These are phyloP conservation scores for Phytophthora chlamydospora DNA, from an alignment of 352 stramenopile species.

Conservation along the genomic window DNA sequence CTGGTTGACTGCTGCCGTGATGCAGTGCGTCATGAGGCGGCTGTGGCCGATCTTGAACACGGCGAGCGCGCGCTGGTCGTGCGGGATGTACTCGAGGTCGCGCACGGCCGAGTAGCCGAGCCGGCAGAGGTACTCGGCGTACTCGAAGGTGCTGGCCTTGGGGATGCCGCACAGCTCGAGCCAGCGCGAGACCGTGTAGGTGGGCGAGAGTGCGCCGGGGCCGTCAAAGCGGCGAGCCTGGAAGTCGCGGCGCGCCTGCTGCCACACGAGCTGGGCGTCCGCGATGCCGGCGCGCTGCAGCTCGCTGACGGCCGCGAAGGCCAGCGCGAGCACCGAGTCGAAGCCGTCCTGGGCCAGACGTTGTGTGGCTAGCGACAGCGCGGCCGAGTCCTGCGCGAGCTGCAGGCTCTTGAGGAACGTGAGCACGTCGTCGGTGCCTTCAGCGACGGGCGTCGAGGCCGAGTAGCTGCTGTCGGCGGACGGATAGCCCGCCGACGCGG, in stretches of 20 bases:
- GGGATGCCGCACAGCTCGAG: slow-evolving; percentile 63
- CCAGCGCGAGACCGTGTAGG: slow-evolving; percentile 66
- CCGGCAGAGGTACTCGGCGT: slow-evolving; percentile 60
- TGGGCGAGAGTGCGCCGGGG: slow-evolving; percentile 41
- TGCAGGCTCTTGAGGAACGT: slow-evolving; percentile 60
- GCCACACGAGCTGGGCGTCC: slow-evolving; percentile 57
- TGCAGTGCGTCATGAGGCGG: slow-evolving; percentile 52
- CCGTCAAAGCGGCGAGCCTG: slow-evolving; percentile 43
- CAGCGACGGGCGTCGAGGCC: neutral
- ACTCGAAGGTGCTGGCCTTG: slow-evolving; percentile 48
- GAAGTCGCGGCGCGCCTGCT: slow-evolving; percentile 55
- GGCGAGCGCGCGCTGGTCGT: slow-evolving; percentile 53
- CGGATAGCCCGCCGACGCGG: slow-evolving; percentile 12
- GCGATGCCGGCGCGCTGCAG: slow-evolving; percentile 54
- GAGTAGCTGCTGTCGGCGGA: slow-evolving; percentile 19
- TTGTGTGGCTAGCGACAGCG: slow-evolving; percentile 41
- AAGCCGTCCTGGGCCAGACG: slow-evolving; percentile 61
- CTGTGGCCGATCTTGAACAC: slow-evolving; percentile 55
- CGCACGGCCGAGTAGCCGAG: slow-evolving; percentile 63
- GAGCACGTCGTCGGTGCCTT: slow-evolving; percentile 39
- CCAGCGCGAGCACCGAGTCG: slow-evolving; percentile 61
- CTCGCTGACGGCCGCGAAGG: slow-evolving; percentile 55
- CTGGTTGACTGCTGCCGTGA: slow-evolving; percentile 36
- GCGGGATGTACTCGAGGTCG: slow-evolving; percentile 65
- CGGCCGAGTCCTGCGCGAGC: slow-evolving; percentile 38